These are phyloP conservation scores for Penicillium sp. DNA, from an alignment of 2,329 filamentous ascomycete species.

Conservation along the genomic window DNA sequence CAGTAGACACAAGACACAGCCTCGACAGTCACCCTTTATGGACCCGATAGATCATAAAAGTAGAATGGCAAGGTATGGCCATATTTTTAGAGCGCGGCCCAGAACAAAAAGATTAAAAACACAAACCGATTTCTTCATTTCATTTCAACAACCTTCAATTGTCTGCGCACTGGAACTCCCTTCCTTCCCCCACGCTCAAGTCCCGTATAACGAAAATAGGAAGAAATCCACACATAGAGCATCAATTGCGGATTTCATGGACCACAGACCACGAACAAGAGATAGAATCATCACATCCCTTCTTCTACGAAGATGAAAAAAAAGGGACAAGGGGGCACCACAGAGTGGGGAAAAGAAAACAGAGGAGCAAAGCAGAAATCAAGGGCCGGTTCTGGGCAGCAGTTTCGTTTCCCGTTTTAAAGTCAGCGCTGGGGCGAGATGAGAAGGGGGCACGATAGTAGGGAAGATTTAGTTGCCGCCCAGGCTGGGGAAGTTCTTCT, in stretches of 20 bases:
- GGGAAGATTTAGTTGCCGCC: slow-evolving; percentile 38
- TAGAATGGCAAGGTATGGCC: not conserved
- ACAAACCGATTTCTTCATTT: slow-evolving; percentile 6
- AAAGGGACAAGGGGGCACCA: not conserved
- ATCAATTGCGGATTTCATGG: slow-evolving; percentile 6
- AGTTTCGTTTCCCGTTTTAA: slow-evolving; percentile 1
- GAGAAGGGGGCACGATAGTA: not conserved
- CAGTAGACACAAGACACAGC: slow-evolving; percentile 15
- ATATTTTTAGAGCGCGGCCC: slow-evolving; percentile 4
- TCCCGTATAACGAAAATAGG: not conserved
- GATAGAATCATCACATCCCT: not conserved
- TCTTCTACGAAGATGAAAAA: not conserved
- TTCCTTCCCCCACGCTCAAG: not conserved
- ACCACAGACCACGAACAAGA: slow-evolving; percentile 3
- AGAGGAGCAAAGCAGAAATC: not conserved
- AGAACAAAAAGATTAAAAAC: slow-evolving; percentile 3
- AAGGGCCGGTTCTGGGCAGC: slow-evolving; percentile 6
- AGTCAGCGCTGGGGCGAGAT: not conserved
- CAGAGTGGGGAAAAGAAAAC: not conserved
- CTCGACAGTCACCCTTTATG: not conserved
- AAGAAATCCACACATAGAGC: slow-evolving; percentile 2
- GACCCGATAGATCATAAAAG: not conserved
- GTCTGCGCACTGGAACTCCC: not conserved
- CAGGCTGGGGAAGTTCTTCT: slow-evolving; percentile 49
- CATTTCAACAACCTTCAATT: slow-evolving; percentile 1